Conservation (phyloP, 1,284 basidiomycete genomes). For the Cutaneotrichosporon sp. region DNA sequence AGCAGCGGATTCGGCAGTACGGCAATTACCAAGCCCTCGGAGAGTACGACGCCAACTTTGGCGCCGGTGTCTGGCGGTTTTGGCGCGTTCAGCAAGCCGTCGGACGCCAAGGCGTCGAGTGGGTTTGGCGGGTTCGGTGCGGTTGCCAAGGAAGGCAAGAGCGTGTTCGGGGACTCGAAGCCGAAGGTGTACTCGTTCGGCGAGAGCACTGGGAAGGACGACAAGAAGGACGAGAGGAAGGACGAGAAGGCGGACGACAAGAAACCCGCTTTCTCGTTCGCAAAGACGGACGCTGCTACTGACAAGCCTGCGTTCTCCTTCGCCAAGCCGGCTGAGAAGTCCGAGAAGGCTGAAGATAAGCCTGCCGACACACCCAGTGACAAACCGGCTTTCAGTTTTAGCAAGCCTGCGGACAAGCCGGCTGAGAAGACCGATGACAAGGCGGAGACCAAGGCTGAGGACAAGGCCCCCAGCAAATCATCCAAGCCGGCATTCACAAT, state of each 20-base stretch:
- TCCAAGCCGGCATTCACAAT: neutral
- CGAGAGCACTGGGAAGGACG: neutral
- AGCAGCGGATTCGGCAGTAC: slow-evolving; percentile 13
- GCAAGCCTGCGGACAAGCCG: neutral
- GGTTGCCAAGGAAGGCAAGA: slow-evolving; percentile 14
- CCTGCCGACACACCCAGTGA: too few species aligned
- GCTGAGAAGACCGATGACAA: neutral
- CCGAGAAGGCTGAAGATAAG: neutral
- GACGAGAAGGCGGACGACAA: slow-evolving; percentile 2
- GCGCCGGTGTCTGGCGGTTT: slow-evolving; percentile 36
- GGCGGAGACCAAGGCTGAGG: neutral
- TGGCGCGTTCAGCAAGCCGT: slow-evolving; percentile 33
- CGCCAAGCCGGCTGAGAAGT: neutral
- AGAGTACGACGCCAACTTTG: neutral
- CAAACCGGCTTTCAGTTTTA: too few species aligned
- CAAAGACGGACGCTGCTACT: neutral
- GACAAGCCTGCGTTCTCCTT: neutral
- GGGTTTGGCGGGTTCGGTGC: slow-evolving; percentile 28
- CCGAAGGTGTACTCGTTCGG: neutral
- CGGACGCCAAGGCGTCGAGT: neutral
- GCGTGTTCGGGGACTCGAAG: slow-evolving; percentile 17
- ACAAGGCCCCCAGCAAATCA: neutral
- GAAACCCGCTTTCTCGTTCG: neutral
- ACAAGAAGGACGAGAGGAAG: slow-evolving; percentile 3
- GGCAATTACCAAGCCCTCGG: neutral